Evolutionary conservation across 2,329 filamentous ascomycete species (phyloP).

Genomic region (Neofusicoccum umdonicola): DNA sequence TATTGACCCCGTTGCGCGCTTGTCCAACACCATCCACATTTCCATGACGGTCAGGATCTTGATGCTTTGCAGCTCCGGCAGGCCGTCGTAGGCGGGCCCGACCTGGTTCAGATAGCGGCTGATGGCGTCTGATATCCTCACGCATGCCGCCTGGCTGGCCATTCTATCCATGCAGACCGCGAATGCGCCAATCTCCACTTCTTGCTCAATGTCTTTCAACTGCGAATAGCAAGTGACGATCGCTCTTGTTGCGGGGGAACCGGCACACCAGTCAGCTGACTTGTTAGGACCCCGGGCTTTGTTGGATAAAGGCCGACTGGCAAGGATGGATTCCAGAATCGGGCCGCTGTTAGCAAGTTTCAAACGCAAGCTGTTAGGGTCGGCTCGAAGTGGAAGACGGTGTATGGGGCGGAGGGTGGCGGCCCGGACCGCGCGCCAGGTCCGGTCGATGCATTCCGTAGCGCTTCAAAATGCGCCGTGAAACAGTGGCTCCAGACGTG

Average conservation of each 20-base stretch:
- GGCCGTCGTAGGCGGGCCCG: constrained; percentile 40
- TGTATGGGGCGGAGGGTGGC: constrained; percentile 41
- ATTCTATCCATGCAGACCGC: not conserved
- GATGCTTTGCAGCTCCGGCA: constrained; percentile 51
- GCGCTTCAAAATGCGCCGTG: constrained; percentile 21
- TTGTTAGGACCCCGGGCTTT: not conserved
- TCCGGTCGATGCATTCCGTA: constrained; percentile 21
- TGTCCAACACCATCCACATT: constrained; percentile 59
- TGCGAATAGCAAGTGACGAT: not conserved
- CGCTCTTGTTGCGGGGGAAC: not conserved
- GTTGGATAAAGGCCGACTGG: not conserved
- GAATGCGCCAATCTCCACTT: not conserved
- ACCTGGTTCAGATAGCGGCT: constrained; percentile 35
- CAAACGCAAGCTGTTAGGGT: not conserved
- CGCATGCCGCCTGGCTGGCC: constrained; percentile 23
- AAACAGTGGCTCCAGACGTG: constrained; percentile 23
- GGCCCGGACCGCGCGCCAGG: constrained; percentile 25
- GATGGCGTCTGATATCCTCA: constrained; percentile 34
- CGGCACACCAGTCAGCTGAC: not conserved
- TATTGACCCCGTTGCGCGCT: constrained; percentile 39
- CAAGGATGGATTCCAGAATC: not conserved
- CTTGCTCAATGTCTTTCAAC: not conserved
- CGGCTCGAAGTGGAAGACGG: constrained; percentile 40
- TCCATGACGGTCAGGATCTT: constrained; percentile 56
- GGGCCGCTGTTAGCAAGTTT: not conserved